These are phyloP conservation scores for Truncatella angustata DNA, from an alignment of 2,329 filamentous ascomycete species.

Conservation along the genomic window DNA sequence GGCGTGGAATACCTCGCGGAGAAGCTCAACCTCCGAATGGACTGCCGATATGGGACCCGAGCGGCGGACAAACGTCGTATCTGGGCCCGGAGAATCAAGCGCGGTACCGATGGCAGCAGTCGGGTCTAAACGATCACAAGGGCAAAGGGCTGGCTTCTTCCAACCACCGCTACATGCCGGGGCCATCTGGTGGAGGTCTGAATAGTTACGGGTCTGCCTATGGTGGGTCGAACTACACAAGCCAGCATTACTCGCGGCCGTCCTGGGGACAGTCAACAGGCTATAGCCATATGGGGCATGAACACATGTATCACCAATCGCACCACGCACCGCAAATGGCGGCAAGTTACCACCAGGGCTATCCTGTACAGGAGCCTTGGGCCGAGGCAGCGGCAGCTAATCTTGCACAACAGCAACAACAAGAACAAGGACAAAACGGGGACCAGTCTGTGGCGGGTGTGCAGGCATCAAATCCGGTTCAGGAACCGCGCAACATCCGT, in stretches of 20 bases:
- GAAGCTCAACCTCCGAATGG: slow-evolving; percentile 61
- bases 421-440: background rate
- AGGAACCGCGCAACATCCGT: background rate
- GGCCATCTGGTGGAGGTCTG: background rate
- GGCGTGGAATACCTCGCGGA: slow-evolving; percentile 59
- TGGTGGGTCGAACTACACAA: background rate
- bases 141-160: background rate
- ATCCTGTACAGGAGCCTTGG: slow-evolving; percentile 1
- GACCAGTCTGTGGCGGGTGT: background rate
- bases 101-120: slow-evolving; percentile 23
- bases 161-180: background rate
- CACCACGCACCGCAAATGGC: background rate
- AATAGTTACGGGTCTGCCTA: background rate
- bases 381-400: slow-evolving; percentile 4
- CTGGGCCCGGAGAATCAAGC: slow-evolving; percentile 36
- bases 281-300: background rate
- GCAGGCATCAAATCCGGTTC: background rate
- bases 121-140: background rate
- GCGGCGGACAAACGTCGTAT: slow-evolving; percentile 29
- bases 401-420: slow-evolving; percentile 1
- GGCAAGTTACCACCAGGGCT: background rate
- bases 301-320: background rate
- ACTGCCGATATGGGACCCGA: slow-evolving; percentile 58
- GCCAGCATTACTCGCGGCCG: background rate
- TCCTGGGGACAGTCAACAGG: background rate